Evolutionary conservation across 768 basidiomycete genomes (phyloP), one percentile per base, ranked within the genome.

Genomic region (Cyclocybe cylindracea): DNA sequence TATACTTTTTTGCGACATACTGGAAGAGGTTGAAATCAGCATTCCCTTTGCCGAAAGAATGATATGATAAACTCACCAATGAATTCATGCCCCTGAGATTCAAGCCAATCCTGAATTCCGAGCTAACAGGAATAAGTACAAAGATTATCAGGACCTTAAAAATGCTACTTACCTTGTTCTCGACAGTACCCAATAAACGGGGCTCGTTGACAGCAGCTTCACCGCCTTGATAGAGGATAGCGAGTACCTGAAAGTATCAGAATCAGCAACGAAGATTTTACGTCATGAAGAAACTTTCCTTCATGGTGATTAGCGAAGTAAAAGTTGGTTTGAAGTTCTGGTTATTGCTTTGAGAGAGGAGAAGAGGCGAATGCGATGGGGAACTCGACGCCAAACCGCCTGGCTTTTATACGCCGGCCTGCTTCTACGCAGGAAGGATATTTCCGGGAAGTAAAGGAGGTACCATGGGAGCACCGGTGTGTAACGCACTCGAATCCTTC

Each of bases 121-220:
- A 94, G 84, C 86, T 91, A 10, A 42, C 33, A 39, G 19, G 48
- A 51, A 18, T 41, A 53, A 48, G 11, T 48, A 48, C 33, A 14
- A 34, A 18, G 39, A 49, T 10, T 24, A 24, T 5, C 2, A 40
- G 13, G 31, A 29, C 10, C 19, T 38, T 19, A 10, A 6, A 48
- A 31, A 7, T 2, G 13, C 10, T 41, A 16, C 64, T 24, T 61
- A 85, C 88, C 78, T 85, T 76, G 71, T 93, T 94, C 70, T 94
- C 87, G 51, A 83, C 77, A 16, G 91, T 89, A 46, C 91, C 91
- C 16, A 91, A 76, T 19, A 91, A 82, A 67, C 88, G 85, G 37
- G 86, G 79, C 67, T 91, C 88, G 59, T 85, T 71, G 57, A 70
- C 57, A 51, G 89, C 88, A 51, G 86, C 82, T 53, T 82, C 61